Evolutionary conservation across 768 basidiomycete species (phyloP), one percentile per base, ranked within the genome.

Genomic region (Auriscalpium microsporum): DNA sequence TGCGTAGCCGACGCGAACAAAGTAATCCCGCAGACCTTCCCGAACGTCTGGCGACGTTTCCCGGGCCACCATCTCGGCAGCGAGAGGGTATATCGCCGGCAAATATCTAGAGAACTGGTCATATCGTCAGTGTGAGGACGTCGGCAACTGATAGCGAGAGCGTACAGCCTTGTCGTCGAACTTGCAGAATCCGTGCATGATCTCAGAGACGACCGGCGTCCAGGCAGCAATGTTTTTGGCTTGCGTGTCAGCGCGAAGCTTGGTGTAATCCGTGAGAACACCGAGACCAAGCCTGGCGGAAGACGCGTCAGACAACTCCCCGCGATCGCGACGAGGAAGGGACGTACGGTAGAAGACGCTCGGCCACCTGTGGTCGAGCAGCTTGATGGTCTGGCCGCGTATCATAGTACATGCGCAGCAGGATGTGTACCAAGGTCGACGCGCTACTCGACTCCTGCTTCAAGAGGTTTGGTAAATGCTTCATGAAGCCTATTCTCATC

Each of bases 361-460:
- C 83, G 10, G 82, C 79, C 51, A 94, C 91, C 68, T 86, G 89
- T 46, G 87, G 82, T 46, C 88, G 80, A 57, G 88, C 81, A 11
- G 86, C 81, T 65, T 92, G 88, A 64, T 95, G 90, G 55, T 92
- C 94, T 3, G 83, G 75, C n/a, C 94, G 81, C 13, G 83, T 73
- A 69, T 98, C 96, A 55, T 86, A 86, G 68, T 97, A 96, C 94
- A 99, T 96, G 35, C 88, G 79, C 45, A 96, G 72, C 34, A 98
- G 74, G 9, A 97, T 83, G 63, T 94, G 92, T 45, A 98, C 93
- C 38, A 98, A 76, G 0, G 94, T 97, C 2, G 95, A 82, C 49
- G 96, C 96, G 65, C 92, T 94, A 58, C 91, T 96, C 13, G 95
- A 97, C 71, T 99, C 96, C 65, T 99, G 96, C 69, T 98, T 97